Evolutionary conservation across 176 grass and related monocot species (phyloP), one percentile per base, ranked within the genome.

Genomic region (Carex pumila): DNA sequence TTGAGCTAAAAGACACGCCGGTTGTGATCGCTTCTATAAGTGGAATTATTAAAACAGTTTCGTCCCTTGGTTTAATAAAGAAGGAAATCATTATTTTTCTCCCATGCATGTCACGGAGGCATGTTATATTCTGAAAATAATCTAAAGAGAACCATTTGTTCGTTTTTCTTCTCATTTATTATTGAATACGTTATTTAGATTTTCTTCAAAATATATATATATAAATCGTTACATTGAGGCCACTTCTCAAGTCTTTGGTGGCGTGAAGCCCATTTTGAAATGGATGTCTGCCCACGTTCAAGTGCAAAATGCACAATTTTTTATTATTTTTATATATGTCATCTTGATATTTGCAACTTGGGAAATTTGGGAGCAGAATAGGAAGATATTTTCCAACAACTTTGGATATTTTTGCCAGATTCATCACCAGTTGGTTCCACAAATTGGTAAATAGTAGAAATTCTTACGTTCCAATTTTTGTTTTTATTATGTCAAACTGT

Each of bases 331-430:
- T 12, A 36, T 31, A 64, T 56, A 57, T 57, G 47, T 67, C 39
- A 50, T 69, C 6, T n/a, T 13, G 47, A 83, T 54, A 83, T 83
- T 83, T 66, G 13, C 81, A 83, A 83, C 37, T 83, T 67, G 81
- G 18, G 45, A 63, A 54, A 83, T 8, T 8, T 83, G 11, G 81
- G 64, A 12, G n/a, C 55, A 67, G 22, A 83, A 83, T 68, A 83
- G 6, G 45, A 66, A 66, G 61, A 83, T 83, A 65, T 83, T 68
- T 82, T 17, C 62, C 52, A 78, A 83, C 45, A 68, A 69, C 41
- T 83, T 54, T 31, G 43, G 62, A 83, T 83, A 54, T 66, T 30
- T 14, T 83, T 66, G n/a, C 50, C 17, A 61, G 39, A 25, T 81
- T 21, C 7, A 52, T 81, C 12, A 6, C 79, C 34, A 25, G 3